Evolutionary conservation across 805 yeast species (phyloP).

Genomic region (Pichia manshurica): DNA sequence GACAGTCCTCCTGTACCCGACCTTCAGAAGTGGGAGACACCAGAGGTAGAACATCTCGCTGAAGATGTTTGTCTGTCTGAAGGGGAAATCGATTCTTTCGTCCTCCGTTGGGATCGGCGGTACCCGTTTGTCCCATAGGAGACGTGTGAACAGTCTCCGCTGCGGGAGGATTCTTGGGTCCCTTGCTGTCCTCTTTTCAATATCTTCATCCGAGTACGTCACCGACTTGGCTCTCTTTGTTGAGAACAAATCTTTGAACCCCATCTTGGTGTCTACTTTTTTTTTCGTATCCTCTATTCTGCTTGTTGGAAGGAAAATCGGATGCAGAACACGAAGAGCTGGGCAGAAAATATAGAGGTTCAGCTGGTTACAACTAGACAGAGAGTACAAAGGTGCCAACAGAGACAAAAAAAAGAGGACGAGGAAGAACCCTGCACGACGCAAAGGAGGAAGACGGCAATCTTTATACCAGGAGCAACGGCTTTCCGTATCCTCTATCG

Average conservation of each 20-base stretch:
- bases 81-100: conserved; percentile 45
- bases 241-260: conserved; percentile 5
- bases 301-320: background rate
- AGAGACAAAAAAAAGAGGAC: too few species aligned
- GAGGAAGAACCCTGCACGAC: too few species aligned
- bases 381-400: too few species aligned
- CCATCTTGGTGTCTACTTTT: conserved; percentile 1
- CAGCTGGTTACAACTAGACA: background rate
- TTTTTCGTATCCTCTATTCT: background rate
- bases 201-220: conserved; percentile 14
- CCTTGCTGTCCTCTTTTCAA: conserved; percentile 13
- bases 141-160: conserved; percentile 31
- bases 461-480: too few species aligned
- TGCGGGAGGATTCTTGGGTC: conserved; percentile 30
- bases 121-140: conserved; percentile 30
- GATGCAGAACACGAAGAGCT: background rate
- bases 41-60: conserved; percentile 54
- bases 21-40: conserved; percentile 56
- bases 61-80: conserved; percentile 33
- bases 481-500: too few species aligned
- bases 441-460: too few species aligned
- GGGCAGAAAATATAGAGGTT: background rate
- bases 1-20: conserved; percentile 68
- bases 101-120: conserved; percentile 51
- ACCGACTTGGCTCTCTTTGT: conserved; percentile 1